Evolutionary conservation across 2,329 filamentous ascomycete genomes (phyloP).

Genomic region (Verticillium isaacii): DNA sequence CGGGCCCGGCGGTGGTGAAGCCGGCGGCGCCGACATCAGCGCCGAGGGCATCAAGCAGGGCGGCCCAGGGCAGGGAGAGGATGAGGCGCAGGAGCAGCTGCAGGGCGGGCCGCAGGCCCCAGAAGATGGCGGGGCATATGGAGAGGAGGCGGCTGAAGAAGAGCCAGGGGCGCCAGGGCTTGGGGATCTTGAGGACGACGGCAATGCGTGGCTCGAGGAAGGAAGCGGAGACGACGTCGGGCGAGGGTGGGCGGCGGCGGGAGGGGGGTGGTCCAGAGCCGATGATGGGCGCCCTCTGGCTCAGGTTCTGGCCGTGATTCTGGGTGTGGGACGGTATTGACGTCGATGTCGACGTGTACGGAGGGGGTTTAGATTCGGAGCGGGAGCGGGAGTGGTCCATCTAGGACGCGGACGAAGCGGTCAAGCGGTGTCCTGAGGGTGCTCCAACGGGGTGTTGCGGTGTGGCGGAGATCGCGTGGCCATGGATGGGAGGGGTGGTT

Average conservation of each 20-base stretch:
- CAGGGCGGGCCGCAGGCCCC: slow-evolving; percentile 64
- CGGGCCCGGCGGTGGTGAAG: slow-evolving; percentile 13
- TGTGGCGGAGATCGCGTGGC: background rate
- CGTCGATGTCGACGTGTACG: background rate
- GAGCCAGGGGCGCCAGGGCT: slow-evolving; percentile 68
- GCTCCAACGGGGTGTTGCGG: background rate
- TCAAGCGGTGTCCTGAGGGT: background rate
- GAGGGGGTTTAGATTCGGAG: slow-evolving; percentile 2
- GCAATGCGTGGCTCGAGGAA: slow-evolving; percentile 73
- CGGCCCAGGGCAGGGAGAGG: slow-evolving; percentile 21
- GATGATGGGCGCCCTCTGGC: background rate
- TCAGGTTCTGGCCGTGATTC: background rate
- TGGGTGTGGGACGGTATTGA: background rate
- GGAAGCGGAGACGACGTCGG: slow-evolving; percentile 21
- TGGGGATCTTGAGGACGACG: slow-evolving; percentile 69
- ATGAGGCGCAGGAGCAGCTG: slow-evolving; percentile 64
- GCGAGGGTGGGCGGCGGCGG: slow-evolving; percentile 3
- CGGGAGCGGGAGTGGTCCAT: slow-evolving; percentile 3
- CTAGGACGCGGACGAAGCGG: slow-evolving; percentile 1
- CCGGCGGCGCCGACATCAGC: slow-evolving; percentile 4
- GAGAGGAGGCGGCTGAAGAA: slow-evolving; percentile 69
- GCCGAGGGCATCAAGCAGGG: slow-evolving; percentile 6
- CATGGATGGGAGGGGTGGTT: background rate
- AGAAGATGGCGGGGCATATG: slow-evolving; percentile 65
- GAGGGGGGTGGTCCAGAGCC: background rate